These are phyloP conservation scores for Bipolaris gigantea DNA, from an alignment of 2,329 filamentous ascomycete genomes.

Conservation along the genomic window DNA sequence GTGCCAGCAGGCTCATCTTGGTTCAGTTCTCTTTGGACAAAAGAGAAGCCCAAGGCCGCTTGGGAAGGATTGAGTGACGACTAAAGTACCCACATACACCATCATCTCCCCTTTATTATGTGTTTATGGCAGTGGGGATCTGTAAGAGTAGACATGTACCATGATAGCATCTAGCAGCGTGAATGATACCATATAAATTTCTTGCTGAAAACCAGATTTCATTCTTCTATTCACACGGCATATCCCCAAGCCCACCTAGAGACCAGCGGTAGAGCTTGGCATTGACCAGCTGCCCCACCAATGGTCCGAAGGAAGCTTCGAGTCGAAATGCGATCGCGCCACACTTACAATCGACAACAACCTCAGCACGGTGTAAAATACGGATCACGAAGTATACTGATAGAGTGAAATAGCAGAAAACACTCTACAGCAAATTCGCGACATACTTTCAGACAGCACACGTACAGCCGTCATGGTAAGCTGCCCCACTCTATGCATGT, in stretches of 20 bases:
- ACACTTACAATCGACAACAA: conserved; percentile 8
- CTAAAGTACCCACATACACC: conserved; percentile 20
- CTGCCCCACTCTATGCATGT: conserved; percentile 18
- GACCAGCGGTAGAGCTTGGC: conserved; percentile 13
- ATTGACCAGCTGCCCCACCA: conserved; percentile 19
- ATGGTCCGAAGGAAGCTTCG: conserved; percentile 31
- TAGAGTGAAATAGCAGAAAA: neutral
- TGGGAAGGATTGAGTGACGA: conserved; percentile 42
- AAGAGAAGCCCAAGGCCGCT: conserved; percentile 36
- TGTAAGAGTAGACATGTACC: conserved; percentile 38
- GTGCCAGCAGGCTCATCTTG: conserved; percentile 25
- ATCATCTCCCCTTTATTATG: conserved; percentile 24
- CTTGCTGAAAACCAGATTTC: neutral
- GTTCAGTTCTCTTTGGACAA: conserved; percentile 37
- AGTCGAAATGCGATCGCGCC: conserved; percentile 15
- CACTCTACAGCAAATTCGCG: neutral
- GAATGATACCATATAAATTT: conserved; percentile 14
- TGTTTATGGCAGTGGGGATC: conserved; percentile 19
- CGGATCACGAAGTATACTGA: neutral
- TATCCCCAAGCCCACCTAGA: neutral
- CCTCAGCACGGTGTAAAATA: conserved; percentile 1
- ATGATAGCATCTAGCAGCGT: conserved; percentile 25
- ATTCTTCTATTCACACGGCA: neutral
- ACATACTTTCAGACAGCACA: conserved; percentile 2
- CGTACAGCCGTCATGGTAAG: conserved; percentile 35